Evolutionary conservation across 805 yeast species (phyloP), one percentile per base, ranked within the genome.

Genomic region (Ogataea nonfermentans): DNA sequence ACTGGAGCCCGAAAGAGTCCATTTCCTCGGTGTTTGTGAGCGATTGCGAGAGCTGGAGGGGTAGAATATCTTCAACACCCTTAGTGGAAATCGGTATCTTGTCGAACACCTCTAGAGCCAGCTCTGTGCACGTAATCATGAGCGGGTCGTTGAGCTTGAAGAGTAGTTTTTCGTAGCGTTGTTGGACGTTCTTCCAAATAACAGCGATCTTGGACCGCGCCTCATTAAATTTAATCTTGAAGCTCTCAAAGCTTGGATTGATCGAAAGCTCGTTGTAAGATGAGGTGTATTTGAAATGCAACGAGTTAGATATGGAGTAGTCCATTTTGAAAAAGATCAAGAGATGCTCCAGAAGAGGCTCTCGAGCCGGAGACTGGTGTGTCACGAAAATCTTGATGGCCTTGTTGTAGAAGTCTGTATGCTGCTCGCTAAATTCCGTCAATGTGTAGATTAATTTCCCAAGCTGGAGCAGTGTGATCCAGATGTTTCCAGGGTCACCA

Each of bases 401-500:
- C 15, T 52, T 51, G 33, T 59, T 52, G 44, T 56, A 61, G 2
- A 52, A 34, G 2, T 53, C 49, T 7, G 56, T 49, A 30, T 63
- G 42, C 6, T 45, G 63, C 57, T 52, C 69, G 55, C 60, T 63
- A 62, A 41, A 67, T 48, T 41, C 63, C 39, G 55, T 67, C 62
- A 43, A 66, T 0, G 78, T 73, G 45, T 74, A 68, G 14, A 78
- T 65, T 36, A 84, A 66, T 56, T 76, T 81, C 3, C 91, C 90
- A 27, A 85, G 62, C 56, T 84, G 93, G 36, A 82, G 59, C 44
- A 82, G 60, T 7, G 87, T 80, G 26, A 81, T 71, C 95, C 95
- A 84, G 29, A 82, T 68, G 47, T 81, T 81, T 2, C 91, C 90
- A 1, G 77, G 74, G 44, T 72, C 76, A 2, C 78, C 76, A 29